These are phyloP conservation scores for Anthostomella pinea DNA, from an alignment of 2,329 filamentous ascomycete species.

Conservation along the genomic window DNA sequence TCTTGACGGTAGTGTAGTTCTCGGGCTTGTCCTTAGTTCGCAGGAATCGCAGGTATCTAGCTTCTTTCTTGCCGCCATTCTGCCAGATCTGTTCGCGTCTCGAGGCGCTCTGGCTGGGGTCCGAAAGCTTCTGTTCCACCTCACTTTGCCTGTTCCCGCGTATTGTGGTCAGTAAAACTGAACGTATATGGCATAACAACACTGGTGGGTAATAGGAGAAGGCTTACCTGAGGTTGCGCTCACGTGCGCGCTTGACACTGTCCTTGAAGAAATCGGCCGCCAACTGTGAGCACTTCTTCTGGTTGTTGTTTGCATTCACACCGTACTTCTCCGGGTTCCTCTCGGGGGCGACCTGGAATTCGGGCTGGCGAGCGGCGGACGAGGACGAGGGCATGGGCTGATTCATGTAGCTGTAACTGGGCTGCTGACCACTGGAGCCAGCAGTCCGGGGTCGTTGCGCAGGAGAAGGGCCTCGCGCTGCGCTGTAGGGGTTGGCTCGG, in stretches of 20 bases:
- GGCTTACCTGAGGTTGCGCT: constrained; percentile 85
- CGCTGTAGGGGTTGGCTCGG: constrained; percentile 66
- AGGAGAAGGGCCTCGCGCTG: constrained; percentile 64
- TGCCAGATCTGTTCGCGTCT: constrained; percentile 84
- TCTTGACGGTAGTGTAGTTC: constrained; percentile 95
- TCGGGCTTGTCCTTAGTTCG: constrained; percentile 89
- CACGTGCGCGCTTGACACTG: constrained; percentile 91
- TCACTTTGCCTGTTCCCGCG: constrained; percentile 71
- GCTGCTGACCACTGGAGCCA: constrained; percentile 62
- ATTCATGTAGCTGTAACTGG: constrained; percentile 62
- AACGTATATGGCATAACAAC: too few relatives aligned
- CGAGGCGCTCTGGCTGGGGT: constrained; percentile 69
- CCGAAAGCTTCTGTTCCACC: constrained; percentile 79
- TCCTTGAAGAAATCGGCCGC: constrained; percentile 97
- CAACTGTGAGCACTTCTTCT: constrained; percentile 66
- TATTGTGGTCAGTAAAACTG: constrained; percentile 17
- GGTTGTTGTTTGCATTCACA: constrained; percentile 62
- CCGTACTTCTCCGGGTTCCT: constrained; percentile 81
- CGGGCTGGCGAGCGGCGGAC: constrained; percentile 53
- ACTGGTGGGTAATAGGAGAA: neutral
- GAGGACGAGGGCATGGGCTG: constrained; percentile 65
- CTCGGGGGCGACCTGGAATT: constrained; percentile 77
- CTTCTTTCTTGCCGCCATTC: constrained; percentile 82
- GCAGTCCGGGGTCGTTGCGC: constrained; percentile 80
- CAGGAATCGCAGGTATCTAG: constrained; percentile 89